phyloP scores from a whole-genome alignment of 768 basidiomycete species.

The Cystofilobasidium bisporidii region DNA sequence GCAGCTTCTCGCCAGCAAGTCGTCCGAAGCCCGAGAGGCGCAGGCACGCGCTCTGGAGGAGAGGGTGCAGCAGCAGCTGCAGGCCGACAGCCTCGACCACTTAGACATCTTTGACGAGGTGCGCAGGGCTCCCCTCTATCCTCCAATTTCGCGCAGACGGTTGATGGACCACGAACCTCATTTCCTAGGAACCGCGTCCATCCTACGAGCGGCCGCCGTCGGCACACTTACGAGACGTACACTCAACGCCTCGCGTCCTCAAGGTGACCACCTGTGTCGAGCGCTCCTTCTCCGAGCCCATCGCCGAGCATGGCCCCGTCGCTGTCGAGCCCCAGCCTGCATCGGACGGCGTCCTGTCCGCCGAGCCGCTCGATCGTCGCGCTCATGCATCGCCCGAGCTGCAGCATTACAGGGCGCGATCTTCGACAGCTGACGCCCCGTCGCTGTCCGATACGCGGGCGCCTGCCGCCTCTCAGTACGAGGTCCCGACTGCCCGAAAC shows the following conservation, averaged over 20 bases:
- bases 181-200: too few relatives aligned
- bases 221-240: not conserved
- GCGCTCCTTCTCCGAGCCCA: not conserved
- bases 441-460: too few relatives aligned
- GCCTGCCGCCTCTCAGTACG: not conserved
- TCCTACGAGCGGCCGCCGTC: too few relatives aligned
- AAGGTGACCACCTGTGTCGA: not conserved
- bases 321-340: not conserved
- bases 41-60: not conserved
- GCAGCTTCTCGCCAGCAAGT: not conserved
- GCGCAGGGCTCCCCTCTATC: too few relatives aligned
- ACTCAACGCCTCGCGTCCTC: not conserved
- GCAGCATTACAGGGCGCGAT: too few relatives aligned
- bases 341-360: not conserved
- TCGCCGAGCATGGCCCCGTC: not conserved
- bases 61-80: not conserved
- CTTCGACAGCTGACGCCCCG: too few relatives aligned
- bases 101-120: constrained; percentile 1
- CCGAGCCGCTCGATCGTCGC: too few relatives aligned
- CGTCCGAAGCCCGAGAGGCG: not conserved
- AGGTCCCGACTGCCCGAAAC: not conserved
- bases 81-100: not conserved
- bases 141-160: too few relatives aligned
- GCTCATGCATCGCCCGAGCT: too few relatives aligned
- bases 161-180: too few relatives aligned